Percentiles rank a stretch among this genome's conserved stretches.
Conservation (phyloP, 805 yeast genomes). For the Ogataea henricii region DNA sequence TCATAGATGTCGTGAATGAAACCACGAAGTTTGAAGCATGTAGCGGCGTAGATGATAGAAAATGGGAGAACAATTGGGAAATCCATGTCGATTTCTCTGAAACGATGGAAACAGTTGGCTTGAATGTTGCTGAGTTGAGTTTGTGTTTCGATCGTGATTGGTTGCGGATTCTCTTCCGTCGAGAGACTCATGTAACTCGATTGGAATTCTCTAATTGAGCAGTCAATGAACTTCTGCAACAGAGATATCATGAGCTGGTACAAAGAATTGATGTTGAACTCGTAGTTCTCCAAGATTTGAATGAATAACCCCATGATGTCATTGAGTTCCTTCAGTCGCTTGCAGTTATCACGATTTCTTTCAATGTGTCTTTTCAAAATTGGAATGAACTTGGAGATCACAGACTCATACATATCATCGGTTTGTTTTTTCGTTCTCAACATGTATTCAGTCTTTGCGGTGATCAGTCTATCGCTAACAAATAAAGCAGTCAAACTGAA, state of each 20-base stretch:
- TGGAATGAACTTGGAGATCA: constrained; percentile 60
- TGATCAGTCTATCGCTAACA: constrained; percentile 69
- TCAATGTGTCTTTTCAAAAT: constrained; percentile 51
- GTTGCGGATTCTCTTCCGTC: constrained; percentile 85
- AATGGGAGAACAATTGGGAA: constrained; percentile 78
- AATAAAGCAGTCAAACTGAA: constrained; percentile 73
- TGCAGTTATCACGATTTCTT: constrained; percentile 41
- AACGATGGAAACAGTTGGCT: constrained; percentile 40
- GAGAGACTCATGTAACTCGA: constrained; percentile 62
- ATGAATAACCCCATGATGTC: constrained; percentile 67
- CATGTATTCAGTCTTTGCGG: constrained; percentile 61
- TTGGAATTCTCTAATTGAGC: constrained; percentile 55
- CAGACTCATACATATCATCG: constrained; percentile 75
- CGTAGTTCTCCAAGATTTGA: constrained; percentile 75
- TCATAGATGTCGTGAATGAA: constrained; percentile 63
- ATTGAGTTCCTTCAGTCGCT: constrained; percentile 56
- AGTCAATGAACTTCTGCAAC: constrained; percentile 62
- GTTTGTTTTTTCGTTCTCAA: constrained; percentile 64
- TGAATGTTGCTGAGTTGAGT: constrained; percentile 62
- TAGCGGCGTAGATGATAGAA: constrained; percentile 83
- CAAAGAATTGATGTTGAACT: constrained; percentile 58
- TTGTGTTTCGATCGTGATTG: constrained; percentile 65
- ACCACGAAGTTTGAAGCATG: constrained; percentile 73
- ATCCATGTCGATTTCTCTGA: constrained; percentile 29
- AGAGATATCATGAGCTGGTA: constrained; percentile 61